These are phyloP conservation scores for Vitis vinifera DNA, from an alignment of 164 flowering plant genomes.

Conservation along the genomic window DNA sequence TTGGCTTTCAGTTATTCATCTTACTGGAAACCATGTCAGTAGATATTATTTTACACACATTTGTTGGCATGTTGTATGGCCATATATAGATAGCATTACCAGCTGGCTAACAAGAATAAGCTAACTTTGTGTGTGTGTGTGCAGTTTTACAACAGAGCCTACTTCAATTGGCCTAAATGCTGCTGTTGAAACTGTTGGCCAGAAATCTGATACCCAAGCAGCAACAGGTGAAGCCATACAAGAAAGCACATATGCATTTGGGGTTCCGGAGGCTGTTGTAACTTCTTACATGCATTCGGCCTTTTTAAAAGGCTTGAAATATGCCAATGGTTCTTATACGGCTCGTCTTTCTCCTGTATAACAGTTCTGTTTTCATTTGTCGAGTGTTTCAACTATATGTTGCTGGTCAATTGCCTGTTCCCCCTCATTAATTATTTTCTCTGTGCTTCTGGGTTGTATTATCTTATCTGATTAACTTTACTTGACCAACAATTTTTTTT, in stretches of 20 bases:
- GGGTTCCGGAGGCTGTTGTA: conserved; percentile 46
- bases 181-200: conserved; percentile 46
- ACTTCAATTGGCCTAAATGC: conserved; percentile 70
- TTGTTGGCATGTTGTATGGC: too few relatives aligned
- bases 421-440: too few relatives aligned
- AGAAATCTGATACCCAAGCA: conserved; percentile 28
- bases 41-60: too few relatives aligned
- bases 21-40: too few relatives aligned
- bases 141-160: conserved; percentile 77
- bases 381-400: too few relatives aligned
- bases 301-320: conserved; percentile 70
- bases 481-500: too few relatives aligned
- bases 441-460: too few relatives aligned
- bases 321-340: conserved; percentile 50
- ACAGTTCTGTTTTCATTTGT: conserved; percentile 3
- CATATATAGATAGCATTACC: too few relatives aligned
- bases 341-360: conserved; percentile 59
- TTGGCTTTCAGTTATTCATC: too few relatives aligned
- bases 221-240: conserved; percentile 7
- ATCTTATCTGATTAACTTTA: too few relatives aligned
- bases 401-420: too few relatives aligned
- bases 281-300: conserved; percentile 44
- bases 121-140: not conserved
- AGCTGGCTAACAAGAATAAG: not conserved
- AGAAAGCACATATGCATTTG: conserved; percentile 21